phyloP scores from a whole-genome alignment of 257 asterid species.

The Solanum gracilifrons region DNA sequence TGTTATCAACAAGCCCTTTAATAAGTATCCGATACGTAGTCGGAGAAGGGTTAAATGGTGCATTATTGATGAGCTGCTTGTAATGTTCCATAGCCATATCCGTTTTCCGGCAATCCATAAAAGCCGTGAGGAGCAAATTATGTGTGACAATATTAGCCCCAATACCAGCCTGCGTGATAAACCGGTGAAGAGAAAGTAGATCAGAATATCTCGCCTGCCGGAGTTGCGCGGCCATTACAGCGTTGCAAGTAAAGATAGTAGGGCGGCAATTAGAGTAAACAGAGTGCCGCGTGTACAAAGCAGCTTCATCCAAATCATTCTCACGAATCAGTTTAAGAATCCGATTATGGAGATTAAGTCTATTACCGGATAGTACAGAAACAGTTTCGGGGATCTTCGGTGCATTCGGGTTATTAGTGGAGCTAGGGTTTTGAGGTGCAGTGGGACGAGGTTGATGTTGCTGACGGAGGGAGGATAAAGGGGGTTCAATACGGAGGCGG shows the following conservation, averaged over 20 bases:
- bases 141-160: constrained; percentile 65
- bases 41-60: constrained; percentile 60
- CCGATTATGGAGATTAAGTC: constrained; percentile 66
- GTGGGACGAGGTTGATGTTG: constrained; percentile 39
- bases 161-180: constrained; percentile 81
- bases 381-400: constrained; percentile 86
- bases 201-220: constrained; percentile 74
- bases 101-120: constrained; percentile 66
- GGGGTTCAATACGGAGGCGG: constrained; percentile 82
- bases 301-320: constrained; percentile 89
- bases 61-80: constrained; percentile 59
- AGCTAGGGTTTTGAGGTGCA: constrained; percentile 19
- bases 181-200: constrained; percentile 75
- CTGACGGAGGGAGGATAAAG: constrained; percentile 55
- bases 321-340: constrained; percentile 76
- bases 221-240: constrained; percentile 80
- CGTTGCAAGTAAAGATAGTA: constrained; percentile 71
- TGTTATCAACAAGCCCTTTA: constrained; percentile 65
- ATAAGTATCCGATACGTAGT: constrained; percentile 63
- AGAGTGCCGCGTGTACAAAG: constrained; percentile 86
- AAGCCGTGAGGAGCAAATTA: constrained; percentile 57
- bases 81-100: constrained; percentile 86
- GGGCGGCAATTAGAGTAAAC: constrained; percentile 88
- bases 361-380: constrained; percentile 57
- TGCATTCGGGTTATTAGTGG: constrained; percentile 51